Evolutionary conservation across 441 rosid genomes (phyloP).

Genomic region (Melastoma candidum): DNA sequence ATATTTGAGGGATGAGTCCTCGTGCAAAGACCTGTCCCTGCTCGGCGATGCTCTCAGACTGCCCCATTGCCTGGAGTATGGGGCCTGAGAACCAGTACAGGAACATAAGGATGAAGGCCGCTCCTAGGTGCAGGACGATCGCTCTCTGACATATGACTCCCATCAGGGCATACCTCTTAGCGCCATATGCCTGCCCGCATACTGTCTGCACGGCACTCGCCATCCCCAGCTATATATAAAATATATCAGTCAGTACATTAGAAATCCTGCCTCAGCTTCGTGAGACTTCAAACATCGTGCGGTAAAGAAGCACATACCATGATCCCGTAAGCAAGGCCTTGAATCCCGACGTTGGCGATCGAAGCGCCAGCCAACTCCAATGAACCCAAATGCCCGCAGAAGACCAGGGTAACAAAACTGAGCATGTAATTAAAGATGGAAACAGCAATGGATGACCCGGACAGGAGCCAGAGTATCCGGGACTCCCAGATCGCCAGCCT

Average conservation of each 20-base stretch:
- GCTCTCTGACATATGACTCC: constrained; percentile 87
- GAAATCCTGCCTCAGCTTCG: background rate
- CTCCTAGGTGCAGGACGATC: constrained; percentile 61
- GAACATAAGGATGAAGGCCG: constrained; percentile 60
- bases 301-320: constrained; percentile 38
- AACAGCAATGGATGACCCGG: constrained; percentile 65
- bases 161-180: constrained; percentile 56
- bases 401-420: constrained; percentile 70
- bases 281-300: too few species aligned
- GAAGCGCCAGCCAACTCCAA: constrained; percentile 86
- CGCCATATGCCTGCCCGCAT: constrained; percentile 96
- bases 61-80: constrained; percentile 51
- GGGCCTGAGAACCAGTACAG: constrained; percentile 72
- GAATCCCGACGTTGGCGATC: constrained; percentile 80
- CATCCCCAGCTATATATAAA: constrained; percentile 62
- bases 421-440: constrained; percentile 77
- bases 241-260: background rate
- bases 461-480: constrained; percentile 64
- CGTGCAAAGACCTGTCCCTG: constrained; percentile 69
- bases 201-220: constrained; percentile 97
- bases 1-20: constrained; percentile 74
- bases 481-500: constrained; percentile 71
- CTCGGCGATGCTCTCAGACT: constrained; percentile 43
- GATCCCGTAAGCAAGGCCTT: constrained; percentile 94
- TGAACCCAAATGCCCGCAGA: constrained; percentile 70